These are phyloP conservation scores for Trichoderma endophyticum DNA, from an alignment of 2,329 filamentous ascomycete species.

Conservation along the genomic window DNA sequence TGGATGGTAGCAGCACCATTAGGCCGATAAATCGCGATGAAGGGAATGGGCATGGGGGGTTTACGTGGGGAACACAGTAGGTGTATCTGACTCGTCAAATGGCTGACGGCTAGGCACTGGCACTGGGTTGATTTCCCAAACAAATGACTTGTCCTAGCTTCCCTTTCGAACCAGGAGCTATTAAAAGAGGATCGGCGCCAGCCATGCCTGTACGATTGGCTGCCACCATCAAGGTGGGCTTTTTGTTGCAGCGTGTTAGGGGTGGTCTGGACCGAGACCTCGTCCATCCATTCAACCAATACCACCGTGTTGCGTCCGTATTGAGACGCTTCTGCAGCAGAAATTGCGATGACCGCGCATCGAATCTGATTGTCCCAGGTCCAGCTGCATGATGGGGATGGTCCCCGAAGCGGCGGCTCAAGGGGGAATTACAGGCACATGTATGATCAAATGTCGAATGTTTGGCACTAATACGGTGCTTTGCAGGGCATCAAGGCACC, in stretches of 20 bases:
- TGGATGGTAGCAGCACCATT: not conserved
- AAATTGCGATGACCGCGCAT: not conserved
- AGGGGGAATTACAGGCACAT: not conserved
- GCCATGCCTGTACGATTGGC: constrained; percentile 12
- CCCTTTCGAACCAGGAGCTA: constrained; percentile 10
- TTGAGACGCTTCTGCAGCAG: not conserved
- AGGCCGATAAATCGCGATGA: constrained; percentile 12
- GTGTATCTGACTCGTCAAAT: constrained; percentile 13
- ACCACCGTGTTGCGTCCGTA: not conserved
- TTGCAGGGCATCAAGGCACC: not conserved
- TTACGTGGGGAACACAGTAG: not conserved
- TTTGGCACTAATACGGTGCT: constrained; percentile 1
- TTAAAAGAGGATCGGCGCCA: constrained; percentile 15
- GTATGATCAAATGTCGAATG: not conserved
- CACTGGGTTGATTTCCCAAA: not conserved
- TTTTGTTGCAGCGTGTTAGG: not conserved
- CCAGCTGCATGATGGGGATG: constrained; percentile 7
- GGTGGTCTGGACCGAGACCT: constrained; percentile 3
- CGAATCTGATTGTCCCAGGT: not conserved
- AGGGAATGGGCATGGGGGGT: not conserved
- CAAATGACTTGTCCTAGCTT: constrained; percentile 14
- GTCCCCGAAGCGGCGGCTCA: not conserved
- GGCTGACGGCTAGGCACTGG: not conserved
- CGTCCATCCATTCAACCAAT: not conserved
- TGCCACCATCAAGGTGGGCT: not conserved